Base-by-base conservation (phyloP, 768 basidiomycete genomes). In the Suillus decipiens region DNA sequence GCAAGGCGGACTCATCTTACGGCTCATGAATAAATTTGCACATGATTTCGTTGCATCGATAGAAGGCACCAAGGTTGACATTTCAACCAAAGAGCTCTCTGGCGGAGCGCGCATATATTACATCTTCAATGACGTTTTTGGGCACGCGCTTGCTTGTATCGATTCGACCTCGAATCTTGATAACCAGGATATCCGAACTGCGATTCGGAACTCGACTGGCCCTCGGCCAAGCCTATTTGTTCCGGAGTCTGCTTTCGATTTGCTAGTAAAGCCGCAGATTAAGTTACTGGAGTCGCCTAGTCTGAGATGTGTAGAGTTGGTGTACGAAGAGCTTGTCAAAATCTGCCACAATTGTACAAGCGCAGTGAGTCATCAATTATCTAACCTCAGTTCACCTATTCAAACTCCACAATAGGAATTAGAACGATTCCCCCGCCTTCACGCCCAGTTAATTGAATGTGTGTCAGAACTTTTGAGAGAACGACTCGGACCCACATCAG, bases 71-170 rank as follows among this genome's bases (percentile, higher is more conserved):
- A 94, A 94, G 61, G 85, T 96, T 43, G 93, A 97, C 65, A 92
- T 99, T 70, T 96, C 95, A 1, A 99, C 97, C 0, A 99, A 99
- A 74, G 97, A 99, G 74, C 87, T 99, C 17, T 98, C 93, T 7
- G 97, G 97, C 47, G 97, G 97, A 53, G 97, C 97, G 28, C 86
- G 97, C 60, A 95, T 99, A 77, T 99, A 99, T 78, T 99, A 99
- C 79, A 99, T 99, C 74, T 99, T 99, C 85, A 95, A 99, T 73
- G 97, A 99, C 71, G 87, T 99, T 60, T 99, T 99, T 71, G 97
- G 97, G 1, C 84, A 90, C 59, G 97, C 96, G 1, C 86, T 99
- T 8, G 85, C 87, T 61, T 89, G 86, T 7, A 93, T 99, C 70
- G 92, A 99, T 72, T 89, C 97, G 1, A 94, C 95, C 15, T 83